A percentile compares a stretch with the other conserved stretches of the same genome.
Conservation (phyloP, 768 basidiomycete genomes). For the Lyophyllum semitale region DNA sequence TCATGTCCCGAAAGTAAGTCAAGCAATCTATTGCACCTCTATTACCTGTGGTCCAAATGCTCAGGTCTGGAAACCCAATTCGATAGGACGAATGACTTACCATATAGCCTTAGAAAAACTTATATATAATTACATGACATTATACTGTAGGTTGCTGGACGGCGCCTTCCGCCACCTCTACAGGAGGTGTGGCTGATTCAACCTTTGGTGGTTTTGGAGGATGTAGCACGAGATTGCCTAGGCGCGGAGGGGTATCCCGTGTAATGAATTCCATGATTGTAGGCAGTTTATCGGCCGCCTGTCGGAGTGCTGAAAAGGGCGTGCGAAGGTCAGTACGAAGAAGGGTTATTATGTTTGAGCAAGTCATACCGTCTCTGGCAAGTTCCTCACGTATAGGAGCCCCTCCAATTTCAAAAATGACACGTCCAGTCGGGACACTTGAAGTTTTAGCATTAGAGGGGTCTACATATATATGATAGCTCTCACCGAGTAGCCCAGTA, state of each 20-base stretch:
- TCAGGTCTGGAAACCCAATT: not conserved
- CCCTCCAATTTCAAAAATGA: conserved; percentile 94
- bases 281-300: conserved; percentile 87
- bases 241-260: conserved; percentile 64
- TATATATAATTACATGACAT: not conserved
- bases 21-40: not conserved
- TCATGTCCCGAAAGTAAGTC: no score
- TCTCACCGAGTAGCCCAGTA: conserved; percentile 92
- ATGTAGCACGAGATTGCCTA: conserved; percentile 66
- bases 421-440: conserved; percentile 85
- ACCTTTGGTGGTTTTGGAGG: conserved; percentile 36
- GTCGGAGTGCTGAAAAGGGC: conserved; percentile 68
- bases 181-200: conserved; percentile 10
- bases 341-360: not conserved
- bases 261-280: conserved; percentile 87
- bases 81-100: not conserved
- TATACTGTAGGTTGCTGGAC: conserved; percentile 1
- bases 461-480: not conserved
- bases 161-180: conserved; percentile 5
- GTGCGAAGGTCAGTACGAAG: conserved; percentile 1
- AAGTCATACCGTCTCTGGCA: conserved; percentile 80
- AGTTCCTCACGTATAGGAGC: conserved; percentile 87
- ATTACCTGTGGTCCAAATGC: not conserved
- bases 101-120: not conserved
- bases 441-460: not conserved